These are phyloP conservation scores for Septoria petroselini DNA, from an alignment of 2,329 filamentous ascomycete genomes.

Conservation along the genomic window DNA sequence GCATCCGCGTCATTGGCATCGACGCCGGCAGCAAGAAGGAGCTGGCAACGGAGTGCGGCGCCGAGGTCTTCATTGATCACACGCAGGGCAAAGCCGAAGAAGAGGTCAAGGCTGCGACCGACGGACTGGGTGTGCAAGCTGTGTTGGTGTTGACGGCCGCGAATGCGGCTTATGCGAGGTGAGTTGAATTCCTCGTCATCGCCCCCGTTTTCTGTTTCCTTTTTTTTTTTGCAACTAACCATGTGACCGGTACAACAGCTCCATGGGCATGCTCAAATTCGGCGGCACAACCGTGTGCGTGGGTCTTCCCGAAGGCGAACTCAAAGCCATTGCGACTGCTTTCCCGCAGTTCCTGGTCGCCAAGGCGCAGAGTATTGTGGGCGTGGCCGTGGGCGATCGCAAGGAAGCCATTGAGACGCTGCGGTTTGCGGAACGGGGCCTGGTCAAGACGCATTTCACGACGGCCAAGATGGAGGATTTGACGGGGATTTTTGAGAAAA, in stretches of 20 bases:
- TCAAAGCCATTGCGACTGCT: conserved; percentile 45
- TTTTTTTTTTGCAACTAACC: too few species aligned
- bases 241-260: conserved; percentile 22
- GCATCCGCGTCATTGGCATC: conserved; percentile 62
- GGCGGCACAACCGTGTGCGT: conserved; percentile 46
- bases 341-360: conserved; percentile 43
- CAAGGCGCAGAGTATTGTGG: conserved; percentile 46
- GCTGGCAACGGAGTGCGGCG: conserved; percentile 58
- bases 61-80: conserved; percentile 64
- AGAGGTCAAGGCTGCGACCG: conserved; percentile 57
- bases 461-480: conserved; percentile 49
- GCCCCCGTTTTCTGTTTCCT: background rate
- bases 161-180: conserved; percentile 47
- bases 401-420: conserved; percentile 51
- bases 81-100: conserved; percentile 53
- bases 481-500: conserved; percentile 47
- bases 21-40: conserved; percentile 64
- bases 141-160: conserved; percentile 55
- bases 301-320: conserved; percentile 48
- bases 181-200: conserved; percentile 13
- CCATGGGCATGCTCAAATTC: conserved; percentile 42
- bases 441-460: conserved; percentile 50
- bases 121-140: conserved; percentile 58
- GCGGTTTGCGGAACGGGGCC: conserved; percentile 44
- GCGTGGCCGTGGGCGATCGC: conserved; percentile 47